These are phyloP conservation scores for Ophiostoma himal-ulmi DNA, from an alignment of 2,329 filamentous ascomycete species.

Conservation along the genomic window DNA sequence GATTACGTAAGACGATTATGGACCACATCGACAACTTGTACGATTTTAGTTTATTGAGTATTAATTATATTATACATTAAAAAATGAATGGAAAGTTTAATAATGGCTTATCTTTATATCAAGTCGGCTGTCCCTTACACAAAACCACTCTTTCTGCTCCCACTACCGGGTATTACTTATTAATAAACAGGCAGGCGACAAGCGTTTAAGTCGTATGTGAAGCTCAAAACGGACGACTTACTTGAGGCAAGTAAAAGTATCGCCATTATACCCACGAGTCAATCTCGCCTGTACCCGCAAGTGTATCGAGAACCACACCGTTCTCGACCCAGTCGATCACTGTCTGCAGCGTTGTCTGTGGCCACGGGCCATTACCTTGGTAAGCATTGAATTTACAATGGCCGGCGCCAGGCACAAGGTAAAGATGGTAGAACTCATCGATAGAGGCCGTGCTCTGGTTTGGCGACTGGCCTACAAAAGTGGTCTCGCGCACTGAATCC, in stretches of 20 bases:
- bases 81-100: too few species aligned
- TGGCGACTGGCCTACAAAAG: background rate
- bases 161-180: too few species aligned
- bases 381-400: background rate
- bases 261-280: background rate
- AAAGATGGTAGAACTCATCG: background rate
- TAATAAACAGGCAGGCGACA: background rate
- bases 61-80: too few species aligned
- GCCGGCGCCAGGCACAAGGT: background rate
- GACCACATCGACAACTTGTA: too few species aligned
- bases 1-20: too few species aligned
- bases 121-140: too few species aligned
- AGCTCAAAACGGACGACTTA: background rate
- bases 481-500: background rate
- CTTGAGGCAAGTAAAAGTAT: background rate
- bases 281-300: background rate
- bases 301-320: background rate
- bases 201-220: background rate
- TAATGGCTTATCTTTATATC: too few species aligned
- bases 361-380: background rate
- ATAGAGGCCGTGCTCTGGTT: background rate
- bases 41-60: too few species aligned
- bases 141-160: too few species aligned
- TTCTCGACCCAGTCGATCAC: background rate
- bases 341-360: background rate